A percentile compares a stretch with the other conserved stretches of the same genome.
These are phyloP conservation scores for Drechslerella dactyloides DNA, from an alignment of 2,329 filamentous ascomycete species.

Conservation along the genomic window DNA sequence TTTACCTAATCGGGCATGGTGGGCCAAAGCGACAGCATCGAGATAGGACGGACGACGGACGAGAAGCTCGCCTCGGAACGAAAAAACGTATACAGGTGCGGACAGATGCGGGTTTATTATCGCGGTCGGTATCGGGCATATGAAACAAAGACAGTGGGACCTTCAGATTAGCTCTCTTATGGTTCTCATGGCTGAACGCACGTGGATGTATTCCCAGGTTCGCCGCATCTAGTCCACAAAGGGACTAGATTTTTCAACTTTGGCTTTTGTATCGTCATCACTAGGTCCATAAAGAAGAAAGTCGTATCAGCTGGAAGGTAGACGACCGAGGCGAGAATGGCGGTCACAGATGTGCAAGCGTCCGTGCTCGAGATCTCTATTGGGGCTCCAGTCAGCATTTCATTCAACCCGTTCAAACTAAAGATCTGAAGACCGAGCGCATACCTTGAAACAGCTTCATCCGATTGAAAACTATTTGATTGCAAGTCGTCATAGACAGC, in stretches of 20 bases:
- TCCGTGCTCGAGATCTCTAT: slow-evolving; percentile 11
- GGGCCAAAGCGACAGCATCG: too few species aligned
- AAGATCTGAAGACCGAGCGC: not conserved
- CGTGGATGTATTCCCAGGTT: slow-evolving; percentile 40
- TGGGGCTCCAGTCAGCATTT: not conserved
- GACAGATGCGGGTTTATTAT: not conserved
- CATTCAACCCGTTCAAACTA: too few species aligned
- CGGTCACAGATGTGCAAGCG: slow-evolving; percentile 19
- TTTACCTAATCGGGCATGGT: too few species aligned
- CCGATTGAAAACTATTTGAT: slow-evolving; percentile 49
- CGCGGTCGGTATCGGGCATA: not conserved
- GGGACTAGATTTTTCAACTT: slow-evolving; percentile 44
- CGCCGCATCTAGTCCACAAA: slow-evolving; percentile 33
- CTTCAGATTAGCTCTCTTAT: slow-evolving; percentile 51
- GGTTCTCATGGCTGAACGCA: slow-evolving; percentile 50
- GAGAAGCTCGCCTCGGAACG: too few species aligned
- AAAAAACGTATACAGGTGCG: too few species aligned
- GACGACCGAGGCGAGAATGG: slow-evolving; percentile 7
- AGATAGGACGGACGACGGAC: too few species aligned
- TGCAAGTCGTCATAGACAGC: slow-evolving; percentile 36
- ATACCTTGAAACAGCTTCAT: slow-evolving; percentile 47
- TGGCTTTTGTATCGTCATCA: slow-evolving; percentile 49
- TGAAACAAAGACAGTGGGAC: slow-evolving; percentile 4
- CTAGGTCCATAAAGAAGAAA: slow-evolving; percentile 32
- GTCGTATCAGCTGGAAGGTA: slow-evolving; percentile 22